Evolutionary conservation across 1,284 basidiomycete species (phyloP).

Genomic region (Trichosporon faecale): DNA sequence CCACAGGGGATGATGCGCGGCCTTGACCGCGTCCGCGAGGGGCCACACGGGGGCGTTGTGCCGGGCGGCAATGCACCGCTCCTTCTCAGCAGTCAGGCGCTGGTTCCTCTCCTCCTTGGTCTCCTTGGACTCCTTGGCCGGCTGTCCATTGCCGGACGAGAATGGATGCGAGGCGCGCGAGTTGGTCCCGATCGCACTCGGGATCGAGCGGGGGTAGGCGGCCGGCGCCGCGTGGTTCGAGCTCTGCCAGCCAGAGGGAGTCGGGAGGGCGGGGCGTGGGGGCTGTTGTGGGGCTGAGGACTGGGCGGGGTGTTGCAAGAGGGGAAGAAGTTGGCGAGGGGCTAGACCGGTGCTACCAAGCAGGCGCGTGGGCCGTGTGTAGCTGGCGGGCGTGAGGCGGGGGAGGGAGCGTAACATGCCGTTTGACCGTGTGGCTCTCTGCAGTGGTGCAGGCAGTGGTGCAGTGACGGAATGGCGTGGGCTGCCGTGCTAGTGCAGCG

Average conservation of each 20-base stretch:
- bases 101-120: conserved; percentile 39
- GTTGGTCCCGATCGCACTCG: conserved; percentile 34
- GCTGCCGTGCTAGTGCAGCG: neutral
- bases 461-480: no score
- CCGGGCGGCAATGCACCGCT: neutral
- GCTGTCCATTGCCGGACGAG: conserved; percentile 18
- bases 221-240: conserved; percentile 70
- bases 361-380: conserved; percentile 13
- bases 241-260: conserved; percentile 48
- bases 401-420: neutral
- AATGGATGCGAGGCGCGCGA: conserved; percentile 26
- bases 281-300: neutral
- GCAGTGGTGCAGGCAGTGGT: no score
- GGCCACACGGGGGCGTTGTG: conserved; percentile 15
- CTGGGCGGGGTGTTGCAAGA: conserved; percentile 8
- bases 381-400: neutral
- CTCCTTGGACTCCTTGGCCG: conserved; percentile 24
- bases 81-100: conserved; percentile 17
- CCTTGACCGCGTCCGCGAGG: conserved; percentile 14
- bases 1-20: conserved; percentile 50
- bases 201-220: conserved; percentile 59
- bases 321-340: conserved; percentile 9
- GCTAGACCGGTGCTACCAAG: conserved; percentile 16
- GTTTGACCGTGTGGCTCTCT: neutral
- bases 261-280: conserved; percentile 24